Evolutionary conservation across 164 flowering plant species (phyloP), one percentile per base, ranked within the genome.

Genomic region (Kalanchoe fedtschenkoi): DNA sequence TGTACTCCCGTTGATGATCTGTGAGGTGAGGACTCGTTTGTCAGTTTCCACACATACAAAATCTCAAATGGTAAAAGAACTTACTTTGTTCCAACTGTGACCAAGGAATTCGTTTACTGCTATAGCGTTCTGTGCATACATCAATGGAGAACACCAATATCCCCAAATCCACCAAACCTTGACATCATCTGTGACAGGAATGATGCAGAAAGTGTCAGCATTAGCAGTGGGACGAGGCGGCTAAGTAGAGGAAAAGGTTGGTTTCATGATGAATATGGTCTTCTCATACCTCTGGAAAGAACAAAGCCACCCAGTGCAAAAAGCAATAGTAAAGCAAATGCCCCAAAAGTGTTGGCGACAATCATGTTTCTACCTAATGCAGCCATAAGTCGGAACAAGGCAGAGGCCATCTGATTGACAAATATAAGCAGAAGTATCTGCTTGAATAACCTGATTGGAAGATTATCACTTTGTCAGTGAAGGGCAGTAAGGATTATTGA

Each of bases 131-230:
- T 76, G 78, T 2, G 62, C 76, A 61, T 79, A 79, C 80, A 76
- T 76, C 66, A 79, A 15, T 14, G 82, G 80, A 16, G 80, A 76
- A 28, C 58, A 10, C 80, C 80, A 79, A 41, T 79, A 79, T 13
- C 78, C 82, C 82, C 82, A 79, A 39, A 61, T 68, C 82, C 82
- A 79, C 82, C 82, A 79, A n/a, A 28, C 68, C 62, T 72, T 74
- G 30, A 79, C 64, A 57, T 72, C 62, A 4, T 72, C 82, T 79
- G 71, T 24, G 14, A 9, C 19, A 62, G 9, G 19, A n/a, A 42
- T 47, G 55, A 24, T 5, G 9, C 9, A 4, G 14, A 29, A 26
- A 17, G 28, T 51, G 5, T n/a, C n/a, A n/a, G n/a, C n/a, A n/a
- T 51, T 51, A 51, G 56, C 29, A 21, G 54, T 22, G 54, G 30